A percentile compares a stretch with the other conserved stretches of the same genome.
Evolutionary conservation across 768 basidiomycete species (phyloP).

Genomic region (Russula vinacea): DNA sequence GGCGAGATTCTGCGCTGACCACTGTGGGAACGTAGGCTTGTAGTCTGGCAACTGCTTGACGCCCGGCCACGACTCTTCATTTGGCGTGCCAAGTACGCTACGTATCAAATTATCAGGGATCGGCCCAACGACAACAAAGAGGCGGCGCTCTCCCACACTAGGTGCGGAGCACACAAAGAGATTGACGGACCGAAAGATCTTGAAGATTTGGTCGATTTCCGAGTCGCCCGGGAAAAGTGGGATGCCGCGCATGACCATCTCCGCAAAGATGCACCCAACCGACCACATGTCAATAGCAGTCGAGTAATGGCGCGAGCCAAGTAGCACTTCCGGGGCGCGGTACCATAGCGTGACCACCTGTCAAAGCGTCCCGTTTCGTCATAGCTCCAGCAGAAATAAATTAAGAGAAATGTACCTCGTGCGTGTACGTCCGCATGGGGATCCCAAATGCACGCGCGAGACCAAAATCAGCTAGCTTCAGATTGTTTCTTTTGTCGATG

Average conservation of each 20-base stretch:
- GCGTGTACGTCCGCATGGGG: slow-evolving; percentile 98
- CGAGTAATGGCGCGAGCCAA: slow-evolving; percentile 93
- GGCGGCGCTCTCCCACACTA: background rate
- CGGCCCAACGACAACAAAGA: background rate
- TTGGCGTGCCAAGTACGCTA: slow-evolving; percentile 88
- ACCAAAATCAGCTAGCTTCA: slow-evolving; percentile 58
- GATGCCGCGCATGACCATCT: slow-evolving; percentile 91
- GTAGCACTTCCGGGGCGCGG: slow-evolving; percentile 93
- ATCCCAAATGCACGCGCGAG: slow-evolving; percentile 80
- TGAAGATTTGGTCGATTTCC: slow-evolving; percentile 99
- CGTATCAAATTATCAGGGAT: background rate
- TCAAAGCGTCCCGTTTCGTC: background rate
- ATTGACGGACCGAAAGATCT: slow-evolving; percentile 83
- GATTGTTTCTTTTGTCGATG: slow-evolving; percentile 50
- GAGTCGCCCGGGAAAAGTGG: slow-evolving; percentile 98
- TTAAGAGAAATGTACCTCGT: slow-evolving; percentile 62
- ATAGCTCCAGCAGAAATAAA: background rate
- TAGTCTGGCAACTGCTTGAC: slow-evolving; percentile 87
- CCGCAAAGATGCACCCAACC: slow-evolving; percentile 98
- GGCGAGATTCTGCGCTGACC: slow-evolving; percentile 73
- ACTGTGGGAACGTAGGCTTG: slow-evolving; percentile 95
- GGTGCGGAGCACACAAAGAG: background rate
- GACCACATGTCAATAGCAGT: slow-evolving; percentile 99
- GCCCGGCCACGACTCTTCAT: slow-evolving; percentile 89
- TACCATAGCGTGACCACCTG: slow-evolving; percentile 99